Conservation (phyloP, 805 yeast species). For the Kazachstania kunashirensis region DNA sequence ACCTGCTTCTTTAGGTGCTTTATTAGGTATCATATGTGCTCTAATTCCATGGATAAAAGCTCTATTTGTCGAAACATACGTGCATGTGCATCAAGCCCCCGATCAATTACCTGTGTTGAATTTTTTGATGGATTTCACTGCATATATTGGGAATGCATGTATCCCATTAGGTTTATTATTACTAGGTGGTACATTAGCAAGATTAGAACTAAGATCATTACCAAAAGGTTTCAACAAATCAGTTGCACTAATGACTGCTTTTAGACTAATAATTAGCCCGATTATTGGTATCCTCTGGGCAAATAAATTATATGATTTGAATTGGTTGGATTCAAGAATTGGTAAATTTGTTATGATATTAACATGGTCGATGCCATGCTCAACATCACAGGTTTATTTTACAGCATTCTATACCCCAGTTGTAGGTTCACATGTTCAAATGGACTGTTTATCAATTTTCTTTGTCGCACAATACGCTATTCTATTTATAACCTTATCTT, state of each 20-base stretch:
- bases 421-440: constrained; percentile 41
- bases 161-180: constrained; percentile 80
- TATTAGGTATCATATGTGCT: constrained; percentile 53
- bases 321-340: constrained; percentile 53
- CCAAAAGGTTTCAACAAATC: constrained; percentile 57
- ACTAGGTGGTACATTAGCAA: constrained; percentile 80
- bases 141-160: constrained; percentile 75
- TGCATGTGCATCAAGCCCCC: constrained; percentile 63
- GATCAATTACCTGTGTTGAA: constrained; percentile 77
- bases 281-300: constrained; percentile 65
- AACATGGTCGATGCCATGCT: constrained; percentile 74
- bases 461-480: constrained; percentile 58
- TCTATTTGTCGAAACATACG: constrained; percentile 45
- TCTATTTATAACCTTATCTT: constrained; percentile 58
- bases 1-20: constrained; percentile 66
- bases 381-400: constrained; percentile 78
- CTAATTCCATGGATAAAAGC: constrained; percentile 86
- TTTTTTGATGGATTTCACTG: constrained; percentile 70
- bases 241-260: constrained; percentile 44
- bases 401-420: constrained; percentile 83
- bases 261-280: constrained; percentile 63
- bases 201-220: constrained; percentile 50
- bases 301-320: constrained; percentile 48
- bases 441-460: constrained; percentile 71
- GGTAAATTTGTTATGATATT: constrained; percentile 66